These are phyloP conservation scores for Pyrrhoderma lamaoense DNA, from an alignment of 1,284 basidiomycete species.

Conservation along the genomic window DNA sequence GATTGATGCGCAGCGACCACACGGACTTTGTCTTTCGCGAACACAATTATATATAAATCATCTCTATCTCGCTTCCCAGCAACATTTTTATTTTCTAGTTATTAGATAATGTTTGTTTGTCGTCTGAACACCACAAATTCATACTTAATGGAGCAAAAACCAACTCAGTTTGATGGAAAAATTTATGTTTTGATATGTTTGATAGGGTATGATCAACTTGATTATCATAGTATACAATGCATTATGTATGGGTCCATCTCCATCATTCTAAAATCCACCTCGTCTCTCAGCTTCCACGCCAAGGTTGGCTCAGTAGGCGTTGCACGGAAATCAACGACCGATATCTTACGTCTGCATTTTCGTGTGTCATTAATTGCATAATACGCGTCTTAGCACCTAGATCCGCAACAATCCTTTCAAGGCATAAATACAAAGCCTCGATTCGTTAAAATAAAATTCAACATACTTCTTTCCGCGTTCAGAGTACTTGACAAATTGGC, in stretches of 20 bases:
- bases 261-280: not conserved
- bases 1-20: no score
- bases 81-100: no score
- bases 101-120: no score
- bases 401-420: conserved; percentile 27
- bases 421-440: conserved; percentile 13
- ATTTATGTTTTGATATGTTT: no score
- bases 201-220: no score
- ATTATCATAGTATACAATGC: no score
- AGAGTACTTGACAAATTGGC: conserved; percentile 86
- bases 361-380: conserved; percentile 92
- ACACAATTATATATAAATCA: no score
- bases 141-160: no score
- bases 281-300: conserved; percentile 30
- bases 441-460: conserved; percentile 4
- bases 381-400: conserved; percentile 79
- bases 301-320: conserved; percentile 74
- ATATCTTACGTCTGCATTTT: conserved; percentile 87
- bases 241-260: not conserved
- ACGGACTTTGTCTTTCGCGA: no score
- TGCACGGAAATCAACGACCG: conserved; percentile 82
- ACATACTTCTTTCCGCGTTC: conserved; percentile 86
- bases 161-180: no score
- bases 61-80: no score
- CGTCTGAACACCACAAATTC: no score